Evolutionary conservation across 2,329 filamentous ascomycete genomes (phyloP), one percentile per base, ranked within the genome.

Genomic region (Myriosclerotinia curreyana): DNA sequence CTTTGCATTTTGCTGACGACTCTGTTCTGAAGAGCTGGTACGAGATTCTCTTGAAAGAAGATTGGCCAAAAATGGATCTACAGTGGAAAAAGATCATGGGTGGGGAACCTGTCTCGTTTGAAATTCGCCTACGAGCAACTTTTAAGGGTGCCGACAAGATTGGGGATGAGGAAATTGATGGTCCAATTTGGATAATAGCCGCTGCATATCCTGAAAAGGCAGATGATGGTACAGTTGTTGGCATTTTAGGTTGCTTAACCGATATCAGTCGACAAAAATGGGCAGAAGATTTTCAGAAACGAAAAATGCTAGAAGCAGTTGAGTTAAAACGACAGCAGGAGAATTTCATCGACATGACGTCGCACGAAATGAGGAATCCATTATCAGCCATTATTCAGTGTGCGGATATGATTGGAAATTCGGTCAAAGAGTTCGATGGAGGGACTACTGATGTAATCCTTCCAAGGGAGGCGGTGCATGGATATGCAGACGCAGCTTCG

Each of bases 201-300:
- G 89, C 85, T 63, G 89, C 88, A 0, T 92, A 89, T 69, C 89
- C 89, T 0, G 90, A 93, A 71, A 87, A 83, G 71, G 82, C 87
- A 66, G 77, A 80, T 1, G 65, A 71, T 38, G 89, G 88, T 6
- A 78, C 79, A 34, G 80, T 92, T 60, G 91, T 91, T 76, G 86
- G 86, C 66, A 87, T 92, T 3, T 92, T 93, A 70, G 90, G 89
- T 60, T 90, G 87, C 71, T 88, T 96, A 60, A 94, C 91, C 0
- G 91, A 96, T 72, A 96, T 96, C 68, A 92, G 88, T 34, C 85
- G 89, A 62, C 90, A 95, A 74, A 96, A 96, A 74, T 88, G 88
- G 81, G 91, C 91, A 20, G 71, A 72, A 42, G 67, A 51, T 17
- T 70, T 71, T 20, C 69, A 71, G 49, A 71, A 78, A 77, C 59